A percentile compares a stretch with the other conserved stretches of the same genome.
Evolutionary conservation across 768 basidiomycete genomes (phyloP).

Genomic region (Guyanaporus albipodus): DNA sequence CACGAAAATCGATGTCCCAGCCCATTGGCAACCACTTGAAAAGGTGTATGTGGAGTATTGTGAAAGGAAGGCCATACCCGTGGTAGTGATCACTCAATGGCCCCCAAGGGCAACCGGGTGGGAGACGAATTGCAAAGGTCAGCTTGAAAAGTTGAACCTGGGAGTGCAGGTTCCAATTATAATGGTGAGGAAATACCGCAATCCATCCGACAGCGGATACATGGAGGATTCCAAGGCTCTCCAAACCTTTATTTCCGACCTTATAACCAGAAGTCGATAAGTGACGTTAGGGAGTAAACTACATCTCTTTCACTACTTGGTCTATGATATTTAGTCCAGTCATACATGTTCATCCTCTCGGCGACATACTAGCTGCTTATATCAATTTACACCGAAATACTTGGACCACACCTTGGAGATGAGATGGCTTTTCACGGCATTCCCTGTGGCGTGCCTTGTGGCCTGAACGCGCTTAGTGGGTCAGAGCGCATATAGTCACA

Average conservation of each 20-base stretch:
- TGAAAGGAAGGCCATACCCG: conserved; percentile 16
- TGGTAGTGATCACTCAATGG: conserved; percentile 20
- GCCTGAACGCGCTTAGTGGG: background rate
- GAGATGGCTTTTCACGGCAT: no score
- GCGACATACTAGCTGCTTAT: background rate
- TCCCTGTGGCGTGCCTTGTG: conserved; percentile 2
- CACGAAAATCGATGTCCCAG: conserved; percentile 10
- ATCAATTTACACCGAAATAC: background rate
- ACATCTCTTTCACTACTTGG: no score
- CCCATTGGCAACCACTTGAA: conserved; percentile 19
- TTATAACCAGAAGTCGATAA: background rate
- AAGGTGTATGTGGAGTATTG: conserved; percentile 26
- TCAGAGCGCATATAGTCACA: background rate
- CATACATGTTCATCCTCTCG: background rate
- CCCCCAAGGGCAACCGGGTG: background rate
- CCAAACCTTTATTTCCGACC: conserved; percentile 8
- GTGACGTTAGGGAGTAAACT: background rate
- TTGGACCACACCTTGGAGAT: no score
- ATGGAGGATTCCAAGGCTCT: conserved; percentile 15
- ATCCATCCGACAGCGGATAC: conserved; percentile 8
- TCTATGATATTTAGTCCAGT: no score
- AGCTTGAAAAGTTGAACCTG: conserved; percentile 11
- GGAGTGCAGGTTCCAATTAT: conserved; percentile 2
- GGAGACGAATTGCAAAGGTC: conserved; percentile 12
- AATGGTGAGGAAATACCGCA: conserved; percentile 12